phyloP scores from a whole-genome alignment of 805 yeast species.

The Myxozyma vanderwaltii region DNA sequence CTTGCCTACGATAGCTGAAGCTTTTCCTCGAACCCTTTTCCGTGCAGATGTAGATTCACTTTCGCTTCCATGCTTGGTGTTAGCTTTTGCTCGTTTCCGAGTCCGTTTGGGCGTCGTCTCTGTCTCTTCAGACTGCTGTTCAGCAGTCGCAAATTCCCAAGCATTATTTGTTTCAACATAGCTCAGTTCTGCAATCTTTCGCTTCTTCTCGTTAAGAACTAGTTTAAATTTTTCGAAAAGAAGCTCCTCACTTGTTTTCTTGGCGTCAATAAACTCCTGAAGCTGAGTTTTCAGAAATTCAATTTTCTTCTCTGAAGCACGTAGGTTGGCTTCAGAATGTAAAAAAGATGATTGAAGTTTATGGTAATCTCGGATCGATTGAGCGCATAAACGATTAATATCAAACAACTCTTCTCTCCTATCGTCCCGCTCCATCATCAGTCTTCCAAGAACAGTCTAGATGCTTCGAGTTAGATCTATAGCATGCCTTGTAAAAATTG shows the following conservation, averaged over 20 bases:
- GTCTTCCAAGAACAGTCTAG: conserved; percentile 12
- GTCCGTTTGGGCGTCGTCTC: not conserved
- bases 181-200: conserved; percentile 14
- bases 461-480: not conserved
- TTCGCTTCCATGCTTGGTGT: not conserved
- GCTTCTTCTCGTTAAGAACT: conserved; percentile 21
- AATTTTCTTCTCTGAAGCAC: not conserved
- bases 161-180: not conserved
- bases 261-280: conserved; percentile 10
- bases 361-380: not conserved
- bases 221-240: conserved; percentile 11
- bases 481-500: not conserved
- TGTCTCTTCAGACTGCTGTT: not conserved
- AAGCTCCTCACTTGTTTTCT: conserved; percentile 4
- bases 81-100: not conserved
- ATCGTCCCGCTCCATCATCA: conserved; percentile 4
- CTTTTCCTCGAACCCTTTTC: not conserved
- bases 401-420: conserved; percentile 9
- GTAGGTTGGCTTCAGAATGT: not conserved
- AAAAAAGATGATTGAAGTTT: not conserved
- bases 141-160: not conserved
- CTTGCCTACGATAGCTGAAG: not conserved
- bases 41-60: not conserved
- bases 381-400: conserved; percentile 1
- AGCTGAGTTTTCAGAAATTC: conserved; percentile 4